Conservation (phyloP, 345 rosid species). For the Acer yangbiense region DNA sequence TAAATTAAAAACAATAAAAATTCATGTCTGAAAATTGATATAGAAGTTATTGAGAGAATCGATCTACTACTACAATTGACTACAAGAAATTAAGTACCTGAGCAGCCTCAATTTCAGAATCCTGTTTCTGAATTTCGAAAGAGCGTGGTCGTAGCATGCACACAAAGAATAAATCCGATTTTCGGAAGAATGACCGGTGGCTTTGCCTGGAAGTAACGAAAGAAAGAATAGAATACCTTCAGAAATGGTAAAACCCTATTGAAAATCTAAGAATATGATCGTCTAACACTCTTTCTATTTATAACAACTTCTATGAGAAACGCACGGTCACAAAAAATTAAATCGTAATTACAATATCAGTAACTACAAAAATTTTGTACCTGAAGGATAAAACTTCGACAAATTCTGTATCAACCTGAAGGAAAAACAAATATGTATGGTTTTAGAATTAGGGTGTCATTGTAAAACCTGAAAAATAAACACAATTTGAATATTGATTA, state of each 20-base stretch:
- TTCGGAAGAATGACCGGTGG: constrained; percentile 49
- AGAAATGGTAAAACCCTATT: background rate
- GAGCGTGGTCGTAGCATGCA: constrained; percentile 54
- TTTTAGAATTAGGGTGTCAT: too few relatives aligned
- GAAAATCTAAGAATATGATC: background rate
- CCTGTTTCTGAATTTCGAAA: constrained; percentile 49
- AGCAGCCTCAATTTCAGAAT: constrained; percentile 60
- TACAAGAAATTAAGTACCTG: constrained; percentile 35
- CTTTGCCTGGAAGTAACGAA: constrained; percentile 48
- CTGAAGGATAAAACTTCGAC: constrained; percentile 66
- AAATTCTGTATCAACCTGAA: constrained; percentile 65
- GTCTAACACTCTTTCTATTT: background rate
- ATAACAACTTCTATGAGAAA: too few relatives aligned
- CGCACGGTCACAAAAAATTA: too few relatives aligned
- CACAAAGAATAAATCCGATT: constrained; percentile 60
- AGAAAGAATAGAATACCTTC: background rate
- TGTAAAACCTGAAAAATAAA: background rate
- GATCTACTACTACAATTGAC: background rate
- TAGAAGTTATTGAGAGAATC: background rate
- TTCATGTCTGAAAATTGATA: too few relatives aligned
- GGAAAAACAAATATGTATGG: constrained; percentile 7
- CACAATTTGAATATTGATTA: too few relatives aligned
- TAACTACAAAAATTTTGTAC: constrained; percentile 22
- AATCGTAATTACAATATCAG: too few relatives aligned
- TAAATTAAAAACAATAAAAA: too few relatives aligned